These are phyloP conservation scores for Candida dubliniensis DNA, from an alignment of 1,139 yeast species.

Conservation along the genomic window DNA sequence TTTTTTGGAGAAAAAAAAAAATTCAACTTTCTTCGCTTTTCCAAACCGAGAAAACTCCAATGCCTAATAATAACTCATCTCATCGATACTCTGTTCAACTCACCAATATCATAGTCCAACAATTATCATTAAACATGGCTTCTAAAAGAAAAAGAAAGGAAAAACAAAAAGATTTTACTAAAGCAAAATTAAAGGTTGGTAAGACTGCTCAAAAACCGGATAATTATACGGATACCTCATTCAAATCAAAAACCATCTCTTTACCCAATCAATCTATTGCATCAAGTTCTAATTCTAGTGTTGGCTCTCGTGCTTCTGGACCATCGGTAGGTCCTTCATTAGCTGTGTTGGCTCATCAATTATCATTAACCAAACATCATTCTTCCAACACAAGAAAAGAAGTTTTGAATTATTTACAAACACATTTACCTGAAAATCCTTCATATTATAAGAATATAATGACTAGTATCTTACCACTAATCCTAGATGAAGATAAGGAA, in stretches of 20 bases:
- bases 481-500: conserved; percentile 58
- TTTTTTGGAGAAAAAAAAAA: conserved; percentile 5
- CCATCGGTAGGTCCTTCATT: conserved; percentile 17
- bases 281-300: conserved; percentile 13
- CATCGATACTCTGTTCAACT: background rate
- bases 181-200: conserved; percentile 86
- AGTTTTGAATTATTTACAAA: conserved; percentile 53
- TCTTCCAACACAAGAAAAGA: conserved; percentile 73
- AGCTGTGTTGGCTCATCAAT: conserved; percentile 43
- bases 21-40: background rate
- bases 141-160: conserved; percentile 62
- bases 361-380: conserved; percentile 78
- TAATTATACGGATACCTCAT: conserved; percentile 83
- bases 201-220: conserved; percentile 69
- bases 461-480: conserved; percentile 54
- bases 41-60: too few relatives aligned
- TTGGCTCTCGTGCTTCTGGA: conserved; percentile 8
- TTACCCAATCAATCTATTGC: conserved; percentile 56
- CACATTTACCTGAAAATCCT: conserved; percentile 50
- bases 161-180: conserved; percentile 72
- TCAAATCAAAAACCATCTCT: conserved; percentile 70
- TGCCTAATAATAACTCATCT: background rate
- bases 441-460: conserved; percentile 60
- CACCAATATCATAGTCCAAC: background rate
- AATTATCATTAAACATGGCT: conserved; percentile 36